Base-by-base conservation (phyloP, 805 yeast genomes). In the Nakazawaea siamensis region DNA sequence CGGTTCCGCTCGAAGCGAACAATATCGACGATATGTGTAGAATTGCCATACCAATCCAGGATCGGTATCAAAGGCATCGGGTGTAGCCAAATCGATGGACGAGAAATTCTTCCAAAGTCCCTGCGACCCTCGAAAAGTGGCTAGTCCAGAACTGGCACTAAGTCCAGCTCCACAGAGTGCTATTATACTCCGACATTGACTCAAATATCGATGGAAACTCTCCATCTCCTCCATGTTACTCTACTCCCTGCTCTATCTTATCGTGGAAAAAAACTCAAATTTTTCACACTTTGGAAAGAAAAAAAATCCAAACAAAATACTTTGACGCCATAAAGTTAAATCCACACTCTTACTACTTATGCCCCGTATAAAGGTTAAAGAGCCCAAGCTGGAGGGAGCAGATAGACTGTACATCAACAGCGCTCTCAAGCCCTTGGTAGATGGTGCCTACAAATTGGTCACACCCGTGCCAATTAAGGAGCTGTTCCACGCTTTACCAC, bases 1-100 rank as follows among this genome's bases (percentile, higher is more conserved):
- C 0, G 95, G 95, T 32, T 49, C 54, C 0, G 90, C 85, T 29
- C 55, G 56, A 34, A 83, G 58, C 0, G 95, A 88, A 32, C 62
- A 62, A 31, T 58, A 66, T 29, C 96, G 52, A 41, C 94, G 58
- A 53, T 74, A 73, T 4, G 85, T 66, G 54, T 87, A 86, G 48
- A 82, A 86, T 50, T 83, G 90, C 96, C 96, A 86, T 6, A 87
- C 95, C 8, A 85, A 62, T 0, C 84, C 83, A 0, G 96, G 95
- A 50, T 86, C 88, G 14, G 64, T 62, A 40, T 76, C 71, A 52
- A 87, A 86, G 4, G 95, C 95, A 50, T 86, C 95, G 1, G 94
- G 95, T 0, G 95, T 86, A 6, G 95, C 95, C 29, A 87, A 62
- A 49, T 86, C 95, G 29, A 83, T 77, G 46, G 87, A 76, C 34